A percentile compares a stretch with the other conserved stretches of the same genome.
These are phyloP conservation scores for Ophiostoma fasciatum DNA, from an alignment of 2,329 filamentous ascomycete genomes.

Conservation along the genomic window DNA sequence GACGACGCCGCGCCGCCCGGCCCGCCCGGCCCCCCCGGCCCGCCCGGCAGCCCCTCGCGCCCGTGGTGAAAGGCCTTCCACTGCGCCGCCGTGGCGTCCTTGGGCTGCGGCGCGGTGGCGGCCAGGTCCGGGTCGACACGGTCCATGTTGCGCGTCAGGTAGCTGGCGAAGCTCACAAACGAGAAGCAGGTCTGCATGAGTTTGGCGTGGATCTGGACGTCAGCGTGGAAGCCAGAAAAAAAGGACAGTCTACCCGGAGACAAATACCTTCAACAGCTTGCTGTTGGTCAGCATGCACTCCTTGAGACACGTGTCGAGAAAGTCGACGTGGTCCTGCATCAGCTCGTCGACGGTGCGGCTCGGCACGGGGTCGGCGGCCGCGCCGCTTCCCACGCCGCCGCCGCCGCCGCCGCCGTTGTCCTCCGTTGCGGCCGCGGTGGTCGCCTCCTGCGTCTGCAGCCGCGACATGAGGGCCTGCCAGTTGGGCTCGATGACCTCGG, in stretches of 20 bases:
- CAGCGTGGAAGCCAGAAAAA: not conserved
- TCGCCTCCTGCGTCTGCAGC: slow-evolving; percentile 44
- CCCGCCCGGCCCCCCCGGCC: slow-evolving; percentile 19
- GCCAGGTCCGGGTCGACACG: slow-evolving; percentile 69
- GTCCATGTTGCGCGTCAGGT: slow-evolving; percentile 70
- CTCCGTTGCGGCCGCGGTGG: slow-evolving; percentile 14
- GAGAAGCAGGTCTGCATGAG: slow-evolving; percentile 91
- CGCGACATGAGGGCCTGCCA: slow-evolving; percentile 91
- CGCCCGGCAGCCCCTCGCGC: slow-evolving; percentile 28
- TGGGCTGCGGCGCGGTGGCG: slow-evolving; percentile 38
- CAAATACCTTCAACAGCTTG: slow-evolving; percentile 67
- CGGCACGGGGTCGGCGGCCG: slow-evolving; percentile 10
- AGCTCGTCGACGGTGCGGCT: slow-evolving; percentile 81
- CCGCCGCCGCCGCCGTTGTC: slow-evolving; percentile 10
- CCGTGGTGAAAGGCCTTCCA: slow-evolving; percentile 41
- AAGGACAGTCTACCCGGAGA: not conserved
- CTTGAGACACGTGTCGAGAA: slow-evolving; percentile 92
- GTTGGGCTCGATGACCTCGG: slow-evolving; percentile 95
- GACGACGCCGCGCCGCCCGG: slow-evolving; percentile 18
- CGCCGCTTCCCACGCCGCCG: slow-evolving; percentile 13
- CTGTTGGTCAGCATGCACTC: slow-evolving; percentile 98
- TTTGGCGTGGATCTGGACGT: slow-evolving; percentile 80
- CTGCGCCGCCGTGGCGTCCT: slow-evolving; percentile 44
- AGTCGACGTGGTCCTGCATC: slow-evolving; percentile 98
- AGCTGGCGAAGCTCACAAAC: slow-evolving; percentile 82